Conservation (phyloP, 305 asterid genomes). For the Fraxinus baroniana region DNA sequence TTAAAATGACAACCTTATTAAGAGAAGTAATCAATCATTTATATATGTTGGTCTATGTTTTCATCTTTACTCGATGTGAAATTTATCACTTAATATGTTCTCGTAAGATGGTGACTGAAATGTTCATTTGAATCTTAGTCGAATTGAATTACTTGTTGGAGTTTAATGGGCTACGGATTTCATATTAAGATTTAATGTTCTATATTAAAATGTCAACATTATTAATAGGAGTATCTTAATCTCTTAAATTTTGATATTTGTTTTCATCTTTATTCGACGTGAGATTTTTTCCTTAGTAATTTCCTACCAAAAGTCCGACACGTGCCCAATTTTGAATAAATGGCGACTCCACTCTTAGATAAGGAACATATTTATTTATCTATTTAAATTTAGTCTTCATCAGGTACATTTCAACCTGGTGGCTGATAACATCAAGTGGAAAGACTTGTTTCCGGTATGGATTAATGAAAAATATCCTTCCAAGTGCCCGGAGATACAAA, state of each 20-base stretch:
- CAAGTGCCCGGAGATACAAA: slow-evolving; percentile 61
- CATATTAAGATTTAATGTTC: neutral
- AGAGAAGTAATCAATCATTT: too few species aligned
- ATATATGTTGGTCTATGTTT: neutral
- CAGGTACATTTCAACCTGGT: slow-evolving; percentile 38
- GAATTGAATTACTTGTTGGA: too few species aligned
- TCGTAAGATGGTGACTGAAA: too few species aligned
- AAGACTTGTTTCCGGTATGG: slow-evolving; percentile 56
- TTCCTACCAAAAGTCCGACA: too few species aligned
- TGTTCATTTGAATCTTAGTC: too few species aligned
- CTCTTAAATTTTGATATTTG: too few species aligned
- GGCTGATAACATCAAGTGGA: slow-evolving; percentile 39
- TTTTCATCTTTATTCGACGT: too few species aligned
- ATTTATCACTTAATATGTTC: too few species aligned
- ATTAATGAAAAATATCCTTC: slow-evolving; percentile 34
- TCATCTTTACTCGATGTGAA: neutral
- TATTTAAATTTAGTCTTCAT: neutral
- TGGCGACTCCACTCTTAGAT: neutral
- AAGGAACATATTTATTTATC: neutral
- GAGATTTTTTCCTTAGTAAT: neutral
- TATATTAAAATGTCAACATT: too few species aligned
- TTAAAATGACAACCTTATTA: too few species aligned
- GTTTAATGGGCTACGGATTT: too few species aligned
- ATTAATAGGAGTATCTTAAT: too few species aligned
- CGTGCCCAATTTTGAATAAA: neutral